Evolutionary conservation across 1,139 yeast genomes (phyloP).

Genomic region (Yamadazyma conglobata): DNA sequence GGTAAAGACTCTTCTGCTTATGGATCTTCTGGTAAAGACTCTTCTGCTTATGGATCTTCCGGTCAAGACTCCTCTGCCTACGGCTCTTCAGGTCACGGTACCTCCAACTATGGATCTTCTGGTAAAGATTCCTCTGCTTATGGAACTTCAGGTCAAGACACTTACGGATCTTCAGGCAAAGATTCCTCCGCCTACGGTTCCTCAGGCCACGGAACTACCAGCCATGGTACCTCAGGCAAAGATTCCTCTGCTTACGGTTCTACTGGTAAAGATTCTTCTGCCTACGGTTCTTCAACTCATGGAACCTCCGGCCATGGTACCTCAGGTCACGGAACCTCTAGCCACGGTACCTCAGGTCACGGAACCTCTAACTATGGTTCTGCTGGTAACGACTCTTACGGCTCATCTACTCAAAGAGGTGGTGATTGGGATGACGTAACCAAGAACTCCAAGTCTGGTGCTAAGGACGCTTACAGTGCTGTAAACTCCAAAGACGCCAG

Average conservation of each 20-base stretch:
- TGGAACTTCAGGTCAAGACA: slow-evolving; percentile 12
- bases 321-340: slow-evolving; percentile 5
- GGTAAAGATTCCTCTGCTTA: slow-evolving; percentile 14
- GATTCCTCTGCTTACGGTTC: slow-evolving; percentile 9
- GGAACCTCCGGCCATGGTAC: slow-evolving; percentile 7
- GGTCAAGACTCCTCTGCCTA: background rate
- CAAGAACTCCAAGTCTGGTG: slow-evolving; percentile 12
- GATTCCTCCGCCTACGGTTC: slow-evolving; percentile 2
- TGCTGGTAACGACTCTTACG: slow-evolving; percentile 3
- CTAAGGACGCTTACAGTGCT: slow-evolving; percentile 9
- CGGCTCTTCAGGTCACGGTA: slow-evolving; percentile 7
- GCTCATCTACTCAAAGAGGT: background rate
- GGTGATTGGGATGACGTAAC: slow-evolving; percentile 12
- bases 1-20: slow-evolving; percentile 9
- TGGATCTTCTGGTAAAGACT: slow-evolving; percentile 9
- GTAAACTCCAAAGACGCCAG: slow-evolving; percentile 12
- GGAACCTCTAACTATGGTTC: slow-evolving; percentile 3
- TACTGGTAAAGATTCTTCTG: slow-evolving; percentile 5
- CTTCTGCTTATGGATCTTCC: slow-evolving; percentile 10
- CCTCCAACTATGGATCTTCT: slow-evolving; percentile 7
- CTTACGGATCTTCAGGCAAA: slow-evolving; percentile 8
- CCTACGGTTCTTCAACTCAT: slow-evolving; percentile 2
- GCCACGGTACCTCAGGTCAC: slow-evolving; percentile 7
- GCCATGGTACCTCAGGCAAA: slow-evolving; percentile 12
- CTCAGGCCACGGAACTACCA: too few species aligned